Evolutionary conservation across 2,329 filamentous ascomycete species (phyloP), one percentile per base, ranked within the genome.

Genomic region (Aspergillus ustus): DNA sequence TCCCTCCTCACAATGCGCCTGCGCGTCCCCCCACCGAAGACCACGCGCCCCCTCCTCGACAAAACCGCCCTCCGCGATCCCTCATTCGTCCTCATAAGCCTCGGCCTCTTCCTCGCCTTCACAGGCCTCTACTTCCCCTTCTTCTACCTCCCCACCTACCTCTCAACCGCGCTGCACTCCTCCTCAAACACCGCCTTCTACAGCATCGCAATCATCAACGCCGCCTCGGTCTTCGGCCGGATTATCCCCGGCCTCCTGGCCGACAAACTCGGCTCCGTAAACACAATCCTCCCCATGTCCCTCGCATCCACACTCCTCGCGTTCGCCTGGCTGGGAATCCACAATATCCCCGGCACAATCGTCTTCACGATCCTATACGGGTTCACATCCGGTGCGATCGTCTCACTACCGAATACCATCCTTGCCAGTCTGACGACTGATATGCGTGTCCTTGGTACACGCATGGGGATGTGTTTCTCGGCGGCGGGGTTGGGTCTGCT

Each of bases 121-220:
- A 61, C 78, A n/a, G 76, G 74, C 49, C 76, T 81, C 34, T 82
- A 82, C 64, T 77, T 80, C 1, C 81, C 81, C 0, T 73, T 84
- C 61, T 85, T 84, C 73, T 85, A 82, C 70, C 69, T 88, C 2
- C 82, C 83, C 0, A 86, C 83, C 62, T 89, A 88, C 68, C 77
- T 89, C 25, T 72, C 89, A 2, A 81, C 86, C 2, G 83, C 89
- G 50, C 76, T 89, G 66, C 8, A 40, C 34, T 13, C 34, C 9
- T 5, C 13, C 11, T 15, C 34, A 13, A 40, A 40, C 34, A 40
- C 15, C 11, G 34, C 34, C 13, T 40, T 40, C 34, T 40, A 40
- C 34, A 40, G 34, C 34, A 40, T 40, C 34, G 34, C 34, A 40
- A 40, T 40, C 34, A 40, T 40, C 13, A 89, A 89, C 67, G 82